Evolutionary conservation across 768 basidiomycete genomes (phyloP).

Genomic region (Tephrocybe sp.): DNA sequence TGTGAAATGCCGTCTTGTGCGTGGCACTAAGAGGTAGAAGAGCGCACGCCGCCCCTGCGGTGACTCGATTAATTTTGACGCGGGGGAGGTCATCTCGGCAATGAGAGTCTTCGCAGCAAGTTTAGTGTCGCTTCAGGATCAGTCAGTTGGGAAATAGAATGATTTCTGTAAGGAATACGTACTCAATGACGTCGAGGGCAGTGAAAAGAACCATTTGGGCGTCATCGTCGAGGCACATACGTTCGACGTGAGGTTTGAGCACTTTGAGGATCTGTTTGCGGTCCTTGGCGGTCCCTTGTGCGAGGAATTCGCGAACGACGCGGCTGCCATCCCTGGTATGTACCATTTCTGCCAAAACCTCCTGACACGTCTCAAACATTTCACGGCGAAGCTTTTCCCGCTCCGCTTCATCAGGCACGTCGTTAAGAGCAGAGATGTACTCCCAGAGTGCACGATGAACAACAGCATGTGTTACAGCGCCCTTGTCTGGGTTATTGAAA

Average conservation of each 20-base stretch:
- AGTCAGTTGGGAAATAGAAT: background rate
- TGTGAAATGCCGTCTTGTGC: slow-evolving; percentile 84
- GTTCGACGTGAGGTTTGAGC: slow-evolving; percentile 85
- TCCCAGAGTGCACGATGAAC: slow-evolving; percentile 89
- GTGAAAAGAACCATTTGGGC: slow-evolving; percentile 90
- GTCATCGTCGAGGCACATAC: slow-evolving; percentile 86
- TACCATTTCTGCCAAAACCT: slow-evolving; percentile 87
- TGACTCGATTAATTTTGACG: slow-evolving; percentile 53
- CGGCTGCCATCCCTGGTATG: slow-evolving; percentile 92
- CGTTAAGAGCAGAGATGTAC: slow-evolving; percentile 64
- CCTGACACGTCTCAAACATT: slow-evolving; percentile 85
- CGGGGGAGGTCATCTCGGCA: slow-evolving; percentile 58
- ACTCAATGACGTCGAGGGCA: slow-evolving; percentile 54
- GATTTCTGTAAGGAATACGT: background rate
- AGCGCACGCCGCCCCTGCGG: slow-evolving; percentile 81
- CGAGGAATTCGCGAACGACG: slow-evolving; percentile 82
- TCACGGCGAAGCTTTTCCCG: slow-evolving; percentile 73
- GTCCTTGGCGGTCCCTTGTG: slow-evolving; percentile 86
- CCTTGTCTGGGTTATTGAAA: slow-evolving; percentile 91
- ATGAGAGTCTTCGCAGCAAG: slow-evolving; percentile 79
- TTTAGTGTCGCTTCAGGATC: slow-evolving; percentile 77
- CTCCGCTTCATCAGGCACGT: slow-evolving; percentile 58
- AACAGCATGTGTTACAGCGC: slow-evolving; percentile 80
- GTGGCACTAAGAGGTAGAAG: slow-evolving; percentile 80
- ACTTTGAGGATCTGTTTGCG: slow-evolving; percentile 89